Base-by-base conservation (phyloP, 2,329 filamentous ascomycete species). In the Penicillium brasilianum region DNA sequence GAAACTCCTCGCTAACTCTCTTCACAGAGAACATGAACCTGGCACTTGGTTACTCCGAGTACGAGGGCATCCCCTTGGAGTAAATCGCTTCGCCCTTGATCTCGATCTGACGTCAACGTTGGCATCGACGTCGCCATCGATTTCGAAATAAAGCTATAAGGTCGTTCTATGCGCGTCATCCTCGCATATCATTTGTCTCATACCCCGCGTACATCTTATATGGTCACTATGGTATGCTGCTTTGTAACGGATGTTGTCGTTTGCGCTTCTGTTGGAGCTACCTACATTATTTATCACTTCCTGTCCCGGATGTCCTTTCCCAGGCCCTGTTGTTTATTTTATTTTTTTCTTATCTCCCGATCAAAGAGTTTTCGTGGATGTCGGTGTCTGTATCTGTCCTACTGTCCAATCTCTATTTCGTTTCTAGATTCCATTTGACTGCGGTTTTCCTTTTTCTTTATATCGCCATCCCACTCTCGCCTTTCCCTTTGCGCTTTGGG, bases 21-120 rank as follows among this genome's bases (percentile, higher is more conserved):
- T 6, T 32, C 39, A 65, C 74, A 90, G 88, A 96, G 83, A 96
- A 96, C 79, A 95, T 96, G 91, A 96, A 96, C 78, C 83, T 96
- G 60, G 90, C 91, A n/a, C 84, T 96, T 11, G 92, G 92, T 49
- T 96, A 94, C 74, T 88, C 87, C 49, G 92, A 96, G 80, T 96
- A 92, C 73, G 90, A 96, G 74, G 92, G 92, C 43, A 96, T 96
- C 67, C 92, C 92, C 36, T 72, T 86, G 61, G 78, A 85, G 60
- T 84, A 77, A 69, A 62, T 61, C 58, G 62, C 22, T 37, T 11
- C 6, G 25, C 25, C 41, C 30, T n/a, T 36, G 20, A 48, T 11
- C 18, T 34, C 14, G 13, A 37, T 46, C 11, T 28, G 11, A 49
- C 30, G 39, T 18, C 10, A 25, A 50, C 52, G 9, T 37, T 51